Evolutionary conservation across 2,329 filamentous ascomycete species (phyloP).

Genomic region (Celoporthe dispersa): DNA sequence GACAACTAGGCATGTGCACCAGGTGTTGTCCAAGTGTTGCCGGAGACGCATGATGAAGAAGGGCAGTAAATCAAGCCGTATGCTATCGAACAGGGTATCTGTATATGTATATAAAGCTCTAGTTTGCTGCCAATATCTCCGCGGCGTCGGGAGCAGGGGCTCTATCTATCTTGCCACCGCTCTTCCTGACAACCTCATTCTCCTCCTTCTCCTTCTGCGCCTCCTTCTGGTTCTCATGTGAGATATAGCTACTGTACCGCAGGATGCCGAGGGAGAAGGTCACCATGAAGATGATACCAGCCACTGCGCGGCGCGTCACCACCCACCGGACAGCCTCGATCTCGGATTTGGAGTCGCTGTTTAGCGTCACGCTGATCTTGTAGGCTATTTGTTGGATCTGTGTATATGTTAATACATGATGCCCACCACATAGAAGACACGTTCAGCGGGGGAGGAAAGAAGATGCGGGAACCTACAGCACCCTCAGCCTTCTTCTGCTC

Average conservation of each 20-base stretch:
- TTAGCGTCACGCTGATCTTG: slow-evolving; percentile 89
- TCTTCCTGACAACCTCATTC: slow-evolving; percentile 48
- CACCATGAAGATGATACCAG: slow-evolving; percentile 70
- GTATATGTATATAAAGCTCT: slow-evolving; percentile 25
- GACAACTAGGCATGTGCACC: background rate
- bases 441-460: background rate
- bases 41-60: background rate
- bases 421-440: background rate
- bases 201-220: slow-evolving; percentile 48
- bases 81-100: slow-evolving; percentile 27
- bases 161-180: slow-evolving; percentile 51
- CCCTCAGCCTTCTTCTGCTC: slow-evolving; percentile 86
- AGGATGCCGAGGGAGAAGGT: slow-evolving; percentile 63
- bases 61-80: background rate
- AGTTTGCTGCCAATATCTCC: slow-evolving; percentile 63
- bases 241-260: slow-evolving; percentile 62
- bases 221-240: slow-evolving; percentile 54
- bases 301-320: slow-evolving; percentile 64
- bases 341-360: slow-evolving; percentile 88
- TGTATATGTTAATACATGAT: slow-evolving; percentile 27
- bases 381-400: slow-evolving; percentile 94
- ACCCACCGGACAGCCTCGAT: slow-evolving; percentile 94
- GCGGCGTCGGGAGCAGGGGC: slow-evolving; percentile 56
- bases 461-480: slow-evolving; percentile 55
- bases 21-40: background rate